Percentiles rank a stretch among this genome's conserved stretches.
These are phyloP conservation scores for Suillus ampliporus DNA, from an alignment of 768 basidiomycete species.

Conservation along the genomic window DNA sequence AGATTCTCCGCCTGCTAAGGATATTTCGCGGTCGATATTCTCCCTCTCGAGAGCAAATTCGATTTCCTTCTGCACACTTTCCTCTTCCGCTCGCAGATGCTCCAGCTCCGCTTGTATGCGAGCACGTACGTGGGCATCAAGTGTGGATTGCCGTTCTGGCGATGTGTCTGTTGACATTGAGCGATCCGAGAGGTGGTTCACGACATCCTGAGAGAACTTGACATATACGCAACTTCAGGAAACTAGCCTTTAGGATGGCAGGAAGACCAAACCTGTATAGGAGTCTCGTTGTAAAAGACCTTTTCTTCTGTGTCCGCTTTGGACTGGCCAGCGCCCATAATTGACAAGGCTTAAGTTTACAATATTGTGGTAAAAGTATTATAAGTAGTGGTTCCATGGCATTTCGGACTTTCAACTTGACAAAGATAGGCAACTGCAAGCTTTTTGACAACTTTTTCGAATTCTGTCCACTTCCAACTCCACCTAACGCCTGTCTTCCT, in stretches of 20 bases:
- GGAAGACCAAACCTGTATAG: slow-evolving; percentile 52
- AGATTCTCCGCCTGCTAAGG: slow-evolving; percentile 51
- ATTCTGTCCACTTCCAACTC: background rate
- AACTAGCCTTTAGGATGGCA: background rate
- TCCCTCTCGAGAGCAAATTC: slow-evolving; percentile 84
- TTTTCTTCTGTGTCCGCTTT: slow-evolving; percentile 59
- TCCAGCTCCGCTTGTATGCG: slow-evolving; percentile 73
- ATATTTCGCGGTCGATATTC: slow-evolving; percentile 79
- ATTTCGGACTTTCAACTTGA: slow-evolving; percentile 1
- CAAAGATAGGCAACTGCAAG: background rate
- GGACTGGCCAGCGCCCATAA: slow-evolving; percentile 78
- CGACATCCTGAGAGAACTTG: slow-evolving; percentile 85
- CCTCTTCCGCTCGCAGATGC: slow-evolving; percentile 71
- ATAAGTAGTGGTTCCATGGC: too few species aligned
- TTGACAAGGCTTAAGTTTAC: background rate
- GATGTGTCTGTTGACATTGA: slow-evolving; percentile 61
- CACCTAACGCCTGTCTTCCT: too few species aligned
- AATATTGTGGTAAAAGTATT: background rate
- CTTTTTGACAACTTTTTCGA: background rate
- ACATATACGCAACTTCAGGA: slow-evolving; percentile 16
- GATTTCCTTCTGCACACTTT: slow-evolving; percentile 71
- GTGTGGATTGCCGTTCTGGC: slow-evolving; percentile 70
- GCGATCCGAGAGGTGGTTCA: slow-evolving; percentile 77
- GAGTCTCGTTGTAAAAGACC: slow-evolving; percentile 58
- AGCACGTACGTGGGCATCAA: slow-evolving; percentile 76